Base-by-base conservation (phyloP, 2,329 filamentous ascomycete genomes). In the Clonostachys chloroleuca region DNA sequence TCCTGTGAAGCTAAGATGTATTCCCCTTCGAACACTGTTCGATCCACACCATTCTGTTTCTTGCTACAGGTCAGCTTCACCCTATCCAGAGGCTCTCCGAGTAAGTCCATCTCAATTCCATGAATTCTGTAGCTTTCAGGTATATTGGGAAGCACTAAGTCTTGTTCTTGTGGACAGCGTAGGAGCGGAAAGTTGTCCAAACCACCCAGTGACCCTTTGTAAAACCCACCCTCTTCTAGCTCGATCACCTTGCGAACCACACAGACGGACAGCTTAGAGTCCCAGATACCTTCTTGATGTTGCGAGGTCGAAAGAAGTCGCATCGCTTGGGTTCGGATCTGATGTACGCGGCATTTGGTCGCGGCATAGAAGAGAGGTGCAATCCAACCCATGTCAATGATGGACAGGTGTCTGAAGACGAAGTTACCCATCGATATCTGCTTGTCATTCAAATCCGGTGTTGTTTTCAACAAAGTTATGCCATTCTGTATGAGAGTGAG, bases 341-440 rank as follows among this genome's bases (percentile, higher is more conserved):
- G 55, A 36, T 63, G 66, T 3, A 66, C 56, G 1, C 75, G 70
- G 40, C 75, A 79, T 49, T 77, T 77, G 5, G 72, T 47, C 1
- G 70, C 73, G 3, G 64, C 54, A 49, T 65, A 77, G 49, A 74
- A 76, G 4, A 77, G 59, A 0, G 70, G 65, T 6, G 70, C 60
- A 10, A 74, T 62, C 58, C 70, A 72, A 9, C 73, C 73, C 12
- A 72, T 59, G 47, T 77, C 72, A 6, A 61, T 53, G 14, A 68
- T 62, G 3, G 65, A 63, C 7, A 54, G 10, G 24, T 30, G 24
- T 30, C 24, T 30, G 24, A 30, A 9, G 24, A 30, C 24, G 43
- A 43, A 39, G 16, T 30, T 34, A 17, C 34, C 37, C 34, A 12
- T 46, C 18, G 14, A 24, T 13, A 30, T 7, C 9, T 30, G 24